These are phyloP conservation scores for Wickerhamomyces subpelliculosus DNA, from an alignment of 805 yeast genomes.

Conservation along the genomic window DNA sequence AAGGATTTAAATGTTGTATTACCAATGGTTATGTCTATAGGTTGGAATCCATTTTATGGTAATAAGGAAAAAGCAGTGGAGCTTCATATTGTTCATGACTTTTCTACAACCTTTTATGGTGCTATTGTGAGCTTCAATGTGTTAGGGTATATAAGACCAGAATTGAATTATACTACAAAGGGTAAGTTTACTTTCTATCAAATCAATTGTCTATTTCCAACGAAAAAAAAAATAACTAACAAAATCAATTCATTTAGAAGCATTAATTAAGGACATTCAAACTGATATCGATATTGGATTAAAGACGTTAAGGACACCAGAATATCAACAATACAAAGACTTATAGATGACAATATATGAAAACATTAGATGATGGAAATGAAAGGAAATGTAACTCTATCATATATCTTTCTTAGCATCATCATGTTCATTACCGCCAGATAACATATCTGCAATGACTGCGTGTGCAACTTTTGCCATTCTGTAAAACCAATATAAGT, in stretches of 20 bases:
- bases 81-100: constrained; percentile 76
- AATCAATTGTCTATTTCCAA: background rate
- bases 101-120: constrained; percentile 70
- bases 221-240: background rate
- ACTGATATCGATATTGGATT: constrained; percentile 68
- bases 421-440: constrained; percentile 17
- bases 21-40: constrained; percentile 94
- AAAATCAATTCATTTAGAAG: constrained; percentile 39
- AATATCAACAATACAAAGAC: constrained; percentile 28
- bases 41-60: constrained; percentile 90
- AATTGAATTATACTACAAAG: constrained; percentile 71
- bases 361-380: too few relatives aligned
- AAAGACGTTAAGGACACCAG: constrained; percentile 36
- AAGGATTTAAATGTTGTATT: constrained; percentile 38
- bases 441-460: constrained; percentile 26
- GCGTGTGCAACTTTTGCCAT: constrained; percentile 61
- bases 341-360: background rate
- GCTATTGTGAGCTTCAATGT: constrained; percentile 62
- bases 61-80: constrained; percentile 81
- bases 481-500: constrained; percentile 72
- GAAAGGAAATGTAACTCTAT: background rate
- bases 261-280: constrained; percentile 76
- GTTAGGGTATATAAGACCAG: constrained; percentile 89
- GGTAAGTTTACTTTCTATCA: constrained; percentile 20
- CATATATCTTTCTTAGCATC: constrained; percentile 21